A percentile compares a stretch with the other conserved stretches of the same genome.
Conservation (phyloP, 2,329 filamentous ascomycete genomes). For the Pseudomassariella vexata region DNA sequence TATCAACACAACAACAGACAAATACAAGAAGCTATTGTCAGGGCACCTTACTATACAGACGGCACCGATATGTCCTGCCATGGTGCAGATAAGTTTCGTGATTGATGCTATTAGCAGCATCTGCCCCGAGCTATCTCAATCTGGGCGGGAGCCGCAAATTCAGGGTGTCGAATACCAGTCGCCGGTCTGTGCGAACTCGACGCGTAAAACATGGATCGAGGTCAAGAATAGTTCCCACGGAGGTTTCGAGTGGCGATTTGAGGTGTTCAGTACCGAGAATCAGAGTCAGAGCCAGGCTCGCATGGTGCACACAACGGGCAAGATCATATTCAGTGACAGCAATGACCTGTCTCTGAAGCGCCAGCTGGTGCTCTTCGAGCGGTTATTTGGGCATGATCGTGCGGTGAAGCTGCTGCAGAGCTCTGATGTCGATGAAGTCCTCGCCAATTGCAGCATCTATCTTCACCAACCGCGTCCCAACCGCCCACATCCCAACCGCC, state of each 20-base stretch:
- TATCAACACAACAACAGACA: conserved; percentile 27
- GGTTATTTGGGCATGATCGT: conserved; percentile 12
- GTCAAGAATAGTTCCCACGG: background rate
- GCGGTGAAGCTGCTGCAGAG: conserved; percentile 8
- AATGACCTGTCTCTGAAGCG: conserved; percentile 9
- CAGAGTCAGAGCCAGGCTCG: too few species aligned
- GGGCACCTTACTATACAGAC: conserved; percentile 31
- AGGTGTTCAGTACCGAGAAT: too few species aligned
- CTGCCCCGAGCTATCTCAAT: conserved; percentile 5
- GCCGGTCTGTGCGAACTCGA: conserved; percentile 25
- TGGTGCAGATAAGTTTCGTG: conserved; percentile 24
- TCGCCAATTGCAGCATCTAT: conserved; percentile 32
- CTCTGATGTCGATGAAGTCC: conserved; percentile 20
- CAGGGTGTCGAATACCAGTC: conserved; percentile 24
- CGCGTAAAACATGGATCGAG: conserved; percentile 20
- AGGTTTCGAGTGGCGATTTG: background rate
- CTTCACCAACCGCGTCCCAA: too few species aligned
- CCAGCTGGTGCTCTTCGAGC: conserved; percentile 11
- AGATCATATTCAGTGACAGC: too few species aligned
- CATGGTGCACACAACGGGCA: too few species aligned
- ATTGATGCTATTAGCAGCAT: conserved; percentile 24
- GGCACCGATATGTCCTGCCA: conserved; percentile 29
- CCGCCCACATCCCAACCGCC: too few species aligned
- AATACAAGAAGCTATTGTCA: conserved; percentile 25
- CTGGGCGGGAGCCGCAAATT: conserved; percentile 19